A percentile compares a stretch with the other conserved stretches of the same genome.
phyloP scores from a whole-genome alignment of 2,329 filamentous ascomycete species.

The Chaetomium globosum region DNA sequence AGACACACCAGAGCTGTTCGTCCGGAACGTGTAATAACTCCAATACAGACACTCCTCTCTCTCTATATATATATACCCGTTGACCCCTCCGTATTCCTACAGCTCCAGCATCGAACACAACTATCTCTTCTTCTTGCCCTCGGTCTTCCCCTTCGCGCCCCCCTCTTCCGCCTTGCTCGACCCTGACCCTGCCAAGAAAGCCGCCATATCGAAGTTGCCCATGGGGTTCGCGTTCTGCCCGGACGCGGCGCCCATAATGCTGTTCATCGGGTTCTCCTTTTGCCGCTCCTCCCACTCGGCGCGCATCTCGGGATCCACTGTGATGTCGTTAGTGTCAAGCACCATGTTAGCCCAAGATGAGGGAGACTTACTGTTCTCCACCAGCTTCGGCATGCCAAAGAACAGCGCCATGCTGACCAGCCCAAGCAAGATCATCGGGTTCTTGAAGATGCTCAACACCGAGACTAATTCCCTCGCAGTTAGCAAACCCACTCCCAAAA shows the following conservation, averaged over 20 bases:
- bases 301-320: constrained; percentile 95
- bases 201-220: constrained; percentile 63
- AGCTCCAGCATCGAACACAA: background rate
- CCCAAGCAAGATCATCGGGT: constrained; percentile 94
- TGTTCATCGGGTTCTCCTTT: constrained; percentile 69
- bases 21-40: background rate
- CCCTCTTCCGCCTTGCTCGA: constrained; percentile 45
- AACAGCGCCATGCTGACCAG: constrained; percentile 80
- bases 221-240: constrained; percentile 48
- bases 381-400: constrained; percentile 89
- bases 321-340: constrained; percentile 9
- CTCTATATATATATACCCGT: background rate
- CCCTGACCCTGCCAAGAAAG: constrained; percentile 61
- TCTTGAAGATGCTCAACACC: constrained; percentile 81
- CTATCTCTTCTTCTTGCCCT: constrained; percentile 41
- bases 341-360: background rate
- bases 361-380: constrained; percentile 82
- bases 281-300: constrained; percentile 92
- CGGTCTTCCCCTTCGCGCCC: constrained; percentile 41
- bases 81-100: background rate
- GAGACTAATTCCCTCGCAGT: constrained; percentile 58
- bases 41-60: background rate
- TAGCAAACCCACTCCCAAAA: constrained; percentile 3
- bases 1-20: background rate
- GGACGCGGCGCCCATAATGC: constrained; percentile 52